Conservation (phyloP, 352 stramenopile genomes). For the Globisporangium acanthophoron region DNA sequence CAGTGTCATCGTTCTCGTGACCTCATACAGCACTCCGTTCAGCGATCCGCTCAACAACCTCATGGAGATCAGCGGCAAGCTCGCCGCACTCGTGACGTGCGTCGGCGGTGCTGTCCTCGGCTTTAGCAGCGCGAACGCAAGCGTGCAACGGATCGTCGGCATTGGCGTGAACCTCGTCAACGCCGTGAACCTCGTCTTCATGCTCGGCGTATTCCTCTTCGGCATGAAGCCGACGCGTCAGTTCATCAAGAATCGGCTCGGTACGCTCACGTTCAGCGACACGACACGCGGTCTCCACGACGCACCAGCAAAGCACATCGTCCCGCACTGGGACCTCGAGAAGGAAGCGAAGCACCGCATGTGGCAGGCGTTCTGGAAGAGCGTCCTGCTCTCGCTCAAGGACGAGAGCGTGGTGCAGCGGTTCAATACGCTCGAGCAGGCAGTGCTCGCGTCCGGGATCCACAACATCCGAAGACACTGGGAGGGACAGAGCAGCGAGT, state of each 20-base stretch:
- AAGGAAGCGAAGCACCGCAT: slow-evolving; percentile 42
- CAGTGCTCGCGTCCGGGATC: slow-evolving; percentile 23
- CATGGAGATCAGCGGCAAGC: slow-evolving; percentile 42
- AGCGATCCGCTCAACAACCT: slow-evolving; percentile 40
- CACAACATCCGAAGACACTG: slow-evolving; percentile 33
- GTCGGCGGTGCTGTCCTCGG: slow-evolving; percentile 22
- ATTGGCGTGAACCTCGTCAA: slow-evolving; percentile 39
- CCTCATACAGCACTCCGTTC: slow-evolving; percentile 38
- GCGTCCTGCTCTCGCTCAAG: slow-evolving; percentile 19
- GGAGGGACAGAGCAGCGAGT: slow-evolving; percentile 21
- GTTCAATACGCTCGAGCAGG: slow-evolving; percentile 24
- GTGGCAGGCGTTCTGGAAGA: slow-evolving; percentile 49
- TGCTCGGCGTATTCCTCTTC: slow-evolving; percentile 30
- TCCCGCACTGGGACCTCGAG: slow-evolving; percentile 33
- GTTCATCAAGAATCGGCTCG: no score
- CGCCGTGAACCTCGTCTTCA: slow-evolving; percentile 31
- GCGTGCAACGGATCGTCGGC: neutral
- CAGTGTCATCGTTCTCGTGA: slow-evolving; percentile 21
- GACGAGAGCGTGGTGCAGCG: slow-evolving; percentile 23
- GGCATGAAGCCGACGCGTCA: slow-evolving; percentile 20
- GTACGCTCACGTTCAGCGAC: no score
- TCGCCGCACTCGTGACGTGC: slow-evolving; percentile 28
- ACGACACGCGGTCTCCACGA: no score
- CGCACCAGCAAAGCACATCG: slow-evolving; percentile 6
- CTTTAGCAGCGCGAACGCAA: slow-evolving; percentile 9